These are phyloP conservation scores for Odontarrhena argentea DNA, from an alignment of 345 rosid genomes.

Conservation along the genomic window DNA sequence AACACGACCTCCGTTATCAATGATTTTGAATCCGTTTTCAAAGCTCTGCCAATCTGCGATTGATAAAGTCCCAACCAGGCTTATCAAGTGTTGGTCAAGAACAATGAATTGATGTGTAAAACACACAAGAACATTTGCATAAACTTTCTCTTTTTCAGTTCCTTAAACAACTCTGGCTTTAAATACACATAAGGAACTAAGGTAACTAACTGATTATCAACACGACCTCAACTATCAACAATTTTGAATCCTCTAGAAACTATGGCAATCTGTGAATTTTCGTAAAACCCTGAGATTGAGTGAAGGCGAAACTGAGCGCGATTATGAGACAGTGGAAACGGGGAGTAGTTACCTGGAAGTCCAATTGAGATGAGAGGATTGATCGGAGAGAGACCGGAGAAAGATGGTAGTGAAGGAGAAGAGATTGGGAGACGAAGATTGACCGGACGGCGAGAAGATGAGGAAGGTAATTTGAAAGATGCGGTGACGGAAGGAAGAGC, in stretches of 20 bases:
- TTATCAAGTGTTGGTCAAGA: too few relatives aligned
- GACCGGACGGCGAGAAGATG: constrained; percentile 35
- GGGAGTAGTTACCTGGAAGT: constrained; percentile 49
- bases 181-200: too few relatives aligned
- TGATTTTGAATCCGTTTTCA: constrained; percentile 48
- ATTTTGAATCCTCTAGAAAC: too few relatives aligned
- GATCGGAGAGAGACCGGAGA: constrained; percentile 53
- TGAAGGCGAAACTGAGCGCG: constrained; percentile 11
- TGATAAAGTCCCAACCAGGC: too few relatives aligned
- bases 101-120: too few relatives aligned
- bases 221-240: too few relatives aligned
- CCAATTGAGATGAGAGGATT: constrained; percentile 58
- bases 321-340: background rate
- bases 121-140: too few relatives aligned
- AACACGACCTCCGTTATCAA: constrained; percentile 64
- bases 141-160: too few relatives aligned
- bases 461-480: constrained; percentile 45
- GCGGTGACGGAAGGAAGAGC: constrained; percentile 60
- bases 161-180: too few relatives aligned
- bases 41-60: constrained; percentile 51
- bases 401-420: constrained; percentile 48
- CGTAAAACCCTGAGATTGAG: constrained; percentile 8
- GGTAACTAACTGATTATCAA: too few relatives aligned
- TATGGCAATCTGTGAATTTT: too few relatives aligned
- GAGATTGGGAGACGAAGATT: constrained; percentile 34